Evolutionary conservation across 108 stramenopile species (phyloP).

Genomic region (Licmophora abbreviata): DNA sequence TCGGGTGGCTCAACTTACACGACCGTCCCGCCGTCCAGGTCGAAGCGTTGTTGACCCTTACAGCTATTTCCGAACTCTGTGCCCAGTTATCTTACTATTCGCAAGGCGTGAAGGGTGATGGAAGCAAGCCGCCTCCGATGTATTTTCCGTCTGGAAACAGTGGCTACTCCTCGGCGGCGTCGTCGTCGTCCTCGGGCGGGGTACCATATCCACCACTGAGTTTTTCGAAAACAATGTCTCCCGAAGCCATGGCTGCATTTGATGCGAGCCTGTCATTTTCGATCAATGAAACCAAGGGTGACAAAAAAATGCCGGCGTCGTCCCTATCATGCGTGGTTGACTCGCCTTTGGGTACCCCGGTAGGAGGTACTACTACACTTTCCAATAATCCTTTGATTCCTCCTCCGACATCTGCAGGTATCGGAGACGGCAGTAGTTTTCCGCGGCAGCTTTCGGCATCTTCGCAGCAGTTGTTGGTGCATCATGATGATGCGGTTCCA

Average conservation of each 20-base stretch:
- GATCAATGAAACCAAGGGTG: conserved; percentile 6
- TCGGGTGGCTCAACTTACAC: conserved; percentile 64
- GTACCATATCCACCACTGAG: conserved; percentile 51
- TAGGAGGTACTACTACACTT: background rate
- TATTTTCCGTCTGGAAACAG: too few species aligned
- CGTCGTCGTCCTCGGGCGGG: conserved; percentile 19
- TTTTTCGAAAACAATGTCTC: conserved; percentile 44
- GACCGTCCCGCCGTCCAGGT: conserved; percentile 74
- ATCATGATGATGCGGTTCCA: conserved; percentile 82
- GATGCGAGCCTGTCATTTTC: conserved; percentile 46
- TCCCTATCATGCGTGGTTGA: too few species aligned
- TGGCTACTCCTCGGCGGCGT: conserved; percentile 8
- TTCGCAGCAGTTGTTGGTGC: conserved; percentile 66
- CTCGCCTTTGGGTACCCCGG: too few species aligned
- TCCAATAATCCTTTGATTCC: conserved; percentile 9
- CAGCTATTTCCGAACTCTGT: conserved; percentile 54
- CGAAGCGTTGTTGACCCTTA: conserved; percentile 48
- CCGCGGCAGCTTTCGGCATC: conserved; percentile 57
- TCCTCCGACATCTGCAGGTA: conserved; percentile 42
- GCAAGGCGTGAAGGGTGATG: too few species aligned
- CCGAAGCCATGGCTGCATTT: conserved; percentile 46
- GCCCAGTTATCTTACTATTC: conserved; percentile 42
- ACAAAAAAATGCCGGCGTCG: background rate
- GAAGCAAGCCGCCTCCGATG: too few species aligned
- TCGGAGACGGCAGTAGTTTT: conserved; percentile 13